A percentile compares a stretch with the other conserved stretches of the same genome.
phyloP scores from a whole-genome alignment of 2,329 filamentous ascomycete genomes.

The Aureobasidium sp. region DNA sequence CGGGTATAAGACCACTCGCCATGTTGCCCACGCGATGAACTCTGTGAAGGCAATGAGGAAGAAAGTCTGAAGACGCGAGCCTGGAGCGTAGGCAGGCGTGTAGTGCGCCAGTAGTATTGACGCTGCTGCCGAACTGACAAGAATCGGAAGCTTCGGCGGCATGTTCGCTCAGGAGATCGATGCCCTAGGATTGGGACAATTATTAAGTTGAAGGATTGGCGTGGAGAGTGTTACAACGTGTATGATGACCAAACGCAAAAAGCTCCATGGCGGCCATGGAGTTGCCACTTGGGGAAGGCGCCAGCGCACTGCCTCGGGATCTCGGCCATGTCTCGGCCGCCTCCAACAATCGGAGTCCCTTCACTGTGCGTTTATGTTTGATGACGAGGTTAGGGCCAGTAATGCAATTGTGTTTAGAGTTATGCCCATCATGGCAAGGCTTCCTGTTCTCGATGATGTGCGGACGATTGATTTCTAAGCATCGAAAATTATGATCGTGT shows the following conservation, averaged over 20 bases:
- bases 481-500: not conserved
- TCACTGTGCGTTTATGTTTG: not conserved
- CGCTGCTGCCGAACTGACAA: slow-evolving; percentile 13
- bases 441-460: not conserved
- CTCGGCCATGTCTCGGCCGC: not conserved
- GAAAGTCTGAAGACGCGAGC: slow-evolving; percentile 33
- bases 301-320: not conserved
- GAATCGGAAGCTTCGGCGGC: slow-evolving; percentile 10
- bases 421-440: not conserved
- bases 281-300: slow-evolving; percentile 4
- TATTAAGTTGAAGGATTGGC: not conserved
- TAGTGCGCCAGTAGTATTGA: slow-evolving; percentile 27
- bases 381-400: not conserved
- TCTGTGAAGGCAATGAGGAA: slow-evolving; percentile 33
- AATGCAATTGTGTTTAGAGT: not conserved
- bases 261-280: not conserved
- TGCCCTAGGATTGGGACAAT: not conserved
- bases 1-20: slow-evolving; percentile 47
- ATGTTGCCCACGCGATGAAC: slow-evolving; percentile 31
- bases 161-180: not conserved
- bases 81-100: slow-evolving; percentile 26
- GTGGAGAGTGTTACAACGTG: not conserved
- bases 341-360: not conserved
- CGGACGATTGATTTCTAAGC: slow-evolving; percentile 11
- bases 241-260: not conserved